phyloP scores from a whole-genome alignment of 2,329 filamentous ascomycete genomes.

The Trichothecium roseum region DNA sequence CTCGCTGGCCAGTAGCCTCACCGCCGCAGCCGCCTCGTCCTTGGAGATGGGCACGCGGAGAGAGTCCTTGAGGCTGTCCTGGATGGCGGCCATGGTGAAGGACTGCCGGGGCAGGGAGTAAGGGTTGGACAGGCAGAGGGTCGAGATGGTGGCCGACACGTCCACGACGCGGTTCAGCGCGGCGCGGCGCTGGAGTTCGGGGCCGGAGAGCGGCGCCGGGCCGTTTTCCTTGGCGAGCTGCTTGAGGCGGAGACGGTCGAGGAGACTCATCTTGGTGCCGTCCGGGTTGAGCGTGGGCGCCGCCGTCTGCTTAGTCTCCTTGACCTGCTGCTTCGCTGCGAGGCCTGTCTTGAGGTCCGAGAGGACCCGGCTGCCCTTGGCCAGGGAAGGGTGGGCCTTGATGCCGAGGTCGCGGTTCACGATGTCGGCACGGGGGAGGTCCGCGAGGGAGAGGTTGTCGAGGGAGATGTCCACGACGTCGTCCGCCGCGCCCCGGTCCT shows the following conservation, averaged over 20 bases:
- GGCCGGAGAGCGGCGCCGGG: constrained; percentile 40
- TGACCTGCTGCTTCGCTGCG: constrained; percentile 38
- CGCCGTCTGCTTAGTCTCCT: constrained; percentile 24
- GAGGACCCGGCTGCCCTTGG: constrained; percentile 60
- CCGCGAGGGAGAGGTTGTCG: constrained; percentile 37
- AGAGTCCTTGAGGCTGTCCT: constrained; percentile 59
- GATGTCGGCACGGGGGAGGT: constrained; percentile 25
- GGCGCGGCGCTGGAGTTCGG: constrained; percentile 48
- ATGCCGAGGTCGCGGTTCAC: constrained; percentile 16
- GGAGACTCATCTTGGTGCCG: constrained; percentile 51
- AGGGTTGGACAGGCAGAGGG: constrained; percentile 47
- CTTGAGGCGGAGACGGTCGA: constrained; percentile 69
- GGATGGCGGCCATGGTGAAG: constrained; percentile 53
- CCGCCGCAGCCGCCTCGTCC: constrained; percentile 39
- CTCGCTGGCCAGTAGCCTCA: constrained; percentile 41
- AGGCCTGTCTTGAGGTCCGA: constrained; percentile 56
- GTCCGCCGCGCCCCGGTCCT: constrained; percentile 14
- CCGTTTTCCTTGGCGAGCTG: constrained; percentile 48
- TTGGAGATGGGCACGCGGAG: constrained; percentile 42
- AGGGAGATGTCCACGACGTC: constrained; percentile 43
- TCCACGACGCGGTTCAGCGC: constrained; percentile 61
- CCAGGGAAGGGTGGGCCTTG: constrained; percentile 45
- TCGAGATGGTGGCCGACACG: constrained; percentile 55
- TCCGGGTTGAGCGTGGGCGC: constrained; percentile 28
- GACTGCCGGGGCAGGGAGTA: constrained; percentile 44